These are phyloP conservation scores for Botrytis sinoallii DNA, from an alignment of 2,329 filamentous ascomycete species.

Conservation along the genomic window DNA sequence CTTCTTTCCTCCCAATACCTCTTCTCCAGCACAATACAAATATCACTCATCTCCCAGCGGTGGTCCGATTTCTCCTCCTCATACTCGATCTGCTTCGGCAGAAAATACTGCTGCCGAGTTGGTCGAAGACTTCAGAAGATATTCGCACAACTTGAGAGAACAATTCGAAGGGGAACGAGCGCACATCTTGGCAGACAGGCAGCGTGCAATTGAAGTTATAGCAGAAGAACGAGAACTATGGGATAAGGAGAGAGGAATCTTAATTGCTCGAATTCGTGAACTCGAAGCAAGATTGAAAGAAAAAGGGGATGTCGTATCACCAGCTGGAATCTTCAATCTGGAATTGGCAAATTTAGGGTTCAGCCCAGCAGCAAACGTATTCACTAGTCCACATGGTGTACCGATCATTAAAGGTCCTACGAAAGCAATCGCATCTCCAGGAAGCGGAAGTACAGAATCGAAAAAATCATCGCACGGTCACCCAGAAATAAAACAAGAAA, in stretches of 20 bases:
- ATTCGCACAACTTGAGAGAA: constrained; percentile 33
- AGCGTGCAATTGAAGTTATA: constrained; percentile 35
- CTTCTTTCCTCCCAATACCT: constrained; percentile 6
- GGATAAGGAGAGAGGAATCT: constrained; percentile 34
- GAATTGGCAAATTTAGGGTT: constrained; percentile 6
- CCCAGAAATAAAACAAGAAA: constrained; percentile 32
- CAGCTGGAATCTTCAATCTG: constrained; percentile 11
- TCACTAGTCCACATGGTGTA: not conserved
- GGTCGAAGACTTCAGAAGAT: constrained; percentile 36
- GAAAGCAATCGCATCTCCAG: not conserved
- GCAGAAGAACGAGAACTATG: constrained; percentile 37
- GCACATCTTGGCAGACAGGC: constrained; percentile 36
- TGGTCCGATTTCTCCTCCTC: constrained; percentile 35
- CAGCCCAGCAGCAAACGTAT: not conserved
- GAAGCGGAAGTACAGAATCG: constrained; percentile 10
- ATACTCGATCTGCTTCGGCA: constrained; percentile 33
- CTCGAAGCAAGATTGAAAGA: constrained; percentile 29
- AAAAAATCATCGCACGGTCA: constrained; percentile 9
- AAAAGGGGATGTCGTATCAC: constrained; percentile 14
- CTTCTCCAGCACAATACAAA: constrained; percentile 8
- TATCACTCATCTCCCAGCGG: constrained; percentile 20
- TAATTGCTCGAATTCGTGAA: constrained; percentile 32
- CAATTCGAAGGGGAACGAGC: constrained; percentile 37
- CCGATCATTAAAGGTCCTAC: not conserved
- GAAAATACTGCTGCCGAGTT: constrained; percentile 31